Conservation (phyloP, 2,329 filamentous ascomycete species). For the Xylaria sp. region DNA sequence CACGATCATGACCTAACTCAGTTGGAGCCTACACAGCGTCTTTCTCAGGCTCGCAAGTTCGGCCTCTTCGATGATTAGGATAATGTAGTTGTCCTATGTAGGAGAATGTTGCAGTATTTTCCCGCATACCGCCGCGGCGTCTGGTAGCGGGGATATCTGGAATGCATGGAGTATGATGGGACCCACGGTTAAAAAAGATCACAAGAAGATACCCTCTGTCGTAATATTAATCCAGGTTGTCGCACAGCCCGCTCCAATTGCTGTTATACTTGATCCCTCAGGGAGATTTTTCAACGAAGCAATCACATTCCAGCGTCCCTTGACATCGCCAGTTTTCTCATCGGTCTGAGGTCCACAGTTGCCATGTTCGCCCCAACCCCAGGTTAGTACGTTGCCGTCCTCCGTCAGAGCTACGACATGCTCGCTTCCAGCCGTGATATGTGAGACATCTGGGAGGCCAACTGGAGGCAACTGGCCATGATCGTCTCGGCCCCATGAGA, state of each 20-base stretch:
- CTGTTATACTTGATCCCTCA: constrained; percentile 46
- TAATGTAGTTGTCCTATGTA: neutral
- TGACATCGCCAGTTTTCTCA: constrained; percentile 55
- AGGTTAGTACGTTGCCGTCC: constrained; percentile 65
- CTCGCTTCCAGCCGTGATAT: constrained; percentile 82
- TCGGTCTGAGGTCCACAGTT: constrained; percentile 75
- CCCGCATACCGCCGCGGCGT: neutral
- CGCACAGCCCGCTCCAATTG: constrained; percentile 79
- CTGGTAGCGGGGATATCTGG: neutral
- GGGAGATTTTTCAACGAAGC: constrained; percentile 52
- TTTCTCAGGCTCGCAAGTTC: constrained; percentile 58
- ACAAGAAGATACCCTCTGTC: constrained; percentile 31
- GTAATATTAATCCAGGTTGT: constrained; percentile 70
- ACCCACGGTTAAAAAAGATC: constrained; percentile 20
- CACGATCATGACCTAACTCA: constrained; percentile 27
- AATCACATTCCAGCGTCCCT: constrained; percentile 63
- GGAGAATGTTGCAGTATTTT: constrained; percentile 7
- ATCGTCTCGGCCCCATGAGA: constrained; percentile 79
- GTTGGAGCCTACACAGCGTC: constrained; percentile 66
- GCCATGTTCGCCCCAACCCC: constrained; percentile 97
- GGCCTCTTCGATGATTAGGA: constrained; percentile 37
- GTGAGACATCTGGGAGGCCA: constrained; percentile 51
- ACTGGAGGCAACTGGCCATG: constrained; percentile 72
- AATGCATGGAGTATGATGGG: neutral
- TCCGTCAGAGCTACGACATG: constrained; percentile 71